Percentiles rank a stretch among this genome's conserved stretches.
Conservation (phyloP, 108 stramenopile species). For the Discostella pseudostelligera region DNA sequence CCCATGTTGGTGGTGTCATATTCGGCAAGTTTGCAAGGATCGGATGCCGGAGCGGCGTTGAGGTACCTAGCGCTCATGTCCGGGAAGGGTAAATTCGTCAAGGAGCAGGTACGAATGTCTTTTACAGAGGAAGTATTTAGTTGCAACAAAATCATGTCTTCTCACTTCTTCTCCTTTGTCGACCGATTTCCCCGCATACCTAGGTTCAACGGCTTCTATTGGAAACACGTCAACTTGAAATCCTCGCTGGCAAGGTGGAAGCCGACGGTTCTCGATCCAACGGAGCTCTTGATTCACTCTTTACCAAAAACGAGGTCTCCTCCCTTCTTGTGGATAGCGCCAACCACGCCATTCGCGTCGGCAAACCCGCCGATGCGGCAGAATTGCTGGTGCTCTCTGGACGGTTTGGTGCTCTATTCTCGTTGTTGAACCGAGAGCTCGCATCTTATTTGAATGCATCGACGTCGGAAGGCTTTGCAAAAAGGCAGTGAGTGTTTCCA, state of each 20-base stretch:
- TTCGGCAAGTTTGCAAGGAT: constrained; percentile 47
- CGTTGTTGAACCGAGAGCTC: constrained; percentile 54
- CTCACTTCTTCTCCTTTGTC: background rate
- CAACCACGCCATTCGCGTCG: constrained; percentile 31
- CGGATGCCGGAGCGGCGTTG: constrained; percentile 40
- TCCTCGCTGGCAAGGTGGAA: constrained; percentile 43
- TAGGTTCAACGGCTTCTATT: constrained; percentile 46
- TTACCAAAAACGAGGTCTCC: constrained; percentile 55
- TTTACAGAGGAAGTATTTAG: background rate
- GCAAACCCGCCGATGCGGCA: constrained; percentile 48
- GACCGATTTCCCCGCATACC: background rate
- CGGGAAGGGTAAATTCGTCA: constrained; percentile 25
- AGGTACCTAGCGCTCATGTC: constrained; percentile 41
- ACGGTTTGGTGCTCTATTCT: constrained; percentile 44
- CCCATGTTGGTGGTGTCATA: constrained; percentile 40
- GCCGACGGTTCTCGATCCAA: constrained; percentile 44
- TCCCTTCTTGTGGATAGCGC: constrained; percentile 54
- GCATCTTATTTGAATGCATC: constrained; percentile 46
- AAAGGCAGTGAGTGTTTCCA: constrained; percentile 28
- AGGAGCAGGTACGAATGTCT: constrained; percentile 27
- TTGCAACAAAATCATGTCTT: no score
- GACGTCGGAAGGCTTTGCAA: constrained; percentile 39
- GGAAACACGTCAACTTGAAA: constrained; percentile 48
- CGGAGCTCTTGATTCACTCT: constrained; percentile 59
- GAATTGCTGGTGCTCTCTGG: constrained; percentile 53